Percentiles rank a stretch among this genome's conserved stretches.
Conservation (phyloP, 208 protist genomes). For the Trypanosoma caninum region DNA sequence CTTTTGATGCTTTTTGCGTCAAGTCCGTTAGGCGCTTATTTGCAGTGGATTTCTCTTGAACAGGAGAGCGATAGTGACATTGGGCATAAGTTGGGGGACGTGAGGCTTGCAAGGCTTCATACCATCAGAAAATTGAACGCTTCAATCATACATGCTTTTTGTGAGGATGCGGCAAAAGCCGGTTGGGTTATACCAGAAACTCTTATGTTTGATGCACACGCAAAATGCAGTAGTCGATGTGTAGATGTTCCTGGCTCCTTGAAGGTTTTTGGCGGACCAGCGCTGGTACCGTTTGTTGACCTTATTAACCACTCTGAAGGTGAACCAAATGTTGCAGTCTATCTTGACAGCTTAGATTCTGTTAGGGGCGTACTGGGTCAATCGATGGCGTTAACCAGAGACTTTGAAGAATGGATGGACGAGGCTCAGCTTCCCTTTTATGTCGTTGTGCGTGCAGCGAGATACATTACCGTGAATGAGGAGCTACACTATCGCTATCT, state of each 20-base stretch:
- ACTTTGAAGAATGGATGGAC: conserved; percentile 1
- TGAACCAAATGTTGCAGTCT: conserved; percentile 44
- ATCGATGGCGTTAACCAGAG: conserved; percentile 20
- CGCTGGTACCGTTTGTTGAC: conserved; percentile 73
- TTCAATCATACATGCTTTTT: conserved; percentile 15
- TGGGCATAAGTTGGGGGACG: conserved; percentile 17
- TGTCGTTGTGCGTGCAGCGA: conserved; percentile 41
- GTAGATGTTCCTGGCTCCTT: conserved; percentile 55
- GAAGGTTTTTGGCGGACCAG: conserved; percentile 66
- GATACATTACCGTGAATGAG: conserved; percentile 26
- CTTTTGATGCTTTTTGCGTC: conserved; percentile 30
- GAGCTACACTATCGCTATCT: conserved; percentile 72
- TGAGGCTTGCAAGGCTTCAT: conserved; percentile 16
- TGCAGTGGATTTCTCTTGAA: conserved; percentile 38
- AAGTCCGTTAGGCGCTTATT: conserved; percentile 39
- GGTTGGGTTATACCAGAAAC: conserved; percentile 26
- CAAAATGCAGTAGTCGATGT: conserved; percentile 64
- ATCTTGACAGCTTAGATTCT: conserved; percentile 19
- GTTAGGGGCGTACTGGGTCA: conserved; percentile 7
- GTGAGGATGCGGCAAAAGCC: conserved; percentile 6
- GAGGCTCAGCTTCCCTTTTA: conserved; percentile 31
- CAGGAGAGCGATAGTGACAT: conserved; percentile 6
- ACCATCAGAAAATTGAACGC: conserved; percentile 34
- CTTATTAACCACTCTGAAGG: conserved; percentile 67
- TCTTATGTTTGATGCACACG: conserved; percentile 39